Base-by-base conservation (phyloP, 2,329 filamentous ascomycete genomes). In the Fonsecaea pugnacius region DNA sequence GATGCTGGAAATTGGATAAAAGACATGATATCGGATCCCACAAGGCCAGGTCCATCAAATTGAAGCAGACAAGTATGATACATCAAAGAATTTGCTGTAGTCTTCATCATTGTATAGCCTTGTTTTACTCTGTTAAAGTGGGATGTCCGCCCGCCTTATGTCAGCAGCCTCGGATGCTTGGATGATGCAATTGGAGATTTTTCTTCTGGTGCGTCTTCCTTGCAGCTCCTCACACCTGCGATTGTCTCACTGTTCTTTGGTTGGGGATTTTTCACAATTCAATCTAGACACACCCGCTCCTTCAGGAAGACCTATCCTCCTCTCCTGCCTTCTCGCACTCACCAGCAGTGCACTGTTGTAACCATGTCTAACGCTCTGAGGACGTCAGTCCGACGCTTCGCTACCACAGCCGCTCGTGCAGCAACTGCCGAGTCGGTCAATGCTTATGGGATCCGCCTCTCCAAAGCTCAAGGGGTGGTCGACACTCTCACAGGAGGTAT, bases 401-500 rank as follows among this genome's bases (percentile, higher is more conserved):
- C 86, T 62, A 86, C 85, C 24, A 86, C 85, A 65, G 85, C 87
- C 65, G 78, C 83, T 71, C 84, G 86, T 64, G 82, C 76, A 73
- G 82, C 75, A 38, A 79, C 85, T 63, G 76, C 73, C 35, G 66
- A 67, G 46, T 54, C 63, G 5, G 32, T 36, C 21, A 68, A 66
- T 56, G 74, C 85, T 52, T 87, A 91, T 73, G 87, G 87, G 32
- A 81, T 94, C 66, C 84, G 84, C 68, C 87, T 96, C 64, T 92
- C 91, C 48, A 87, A 87, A 74, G 91, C 91, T 33, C 92, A 96
- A 77, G 90, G 91, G 62, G 80, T 91, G 64, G 88, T 91, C 56
- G 85, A 89, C 75, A 89, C 91, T 53, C 84, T 97, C 71, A 88
- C 91, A 60, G 92, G 91, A 82, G 92, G 92, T 95, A 84, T 67